Percentiles rank a stretch among this genome's conserved stretches.
phyloP scores from a whole-genome alignment of 2,329 filamentous ascomycete genomes.

The Nemania diffusa region DNA sequence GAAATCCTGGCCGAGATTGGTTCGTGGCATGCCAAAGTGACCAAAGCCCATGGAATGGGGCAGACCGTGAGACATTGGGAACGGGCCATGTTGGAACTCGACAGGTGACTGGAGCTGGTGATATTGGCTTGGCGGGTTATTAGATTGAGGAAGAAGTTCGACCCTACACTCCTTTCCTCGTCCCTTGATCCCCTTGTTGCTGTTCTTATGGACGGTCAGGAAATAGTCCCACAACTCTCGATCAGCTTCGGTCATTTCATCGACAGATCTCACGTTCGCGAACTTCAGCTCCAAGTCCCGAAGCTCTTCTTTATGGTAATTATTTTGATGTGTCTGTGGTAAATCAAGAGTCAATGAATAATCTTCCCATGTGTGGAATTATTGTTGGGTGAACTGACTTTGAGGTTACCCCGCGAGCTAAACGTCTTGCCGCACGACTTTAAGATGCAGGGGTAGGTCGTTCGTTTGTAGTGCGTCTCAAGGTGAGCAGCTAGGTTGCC shows the following conservation, averaged over 20 bases:
- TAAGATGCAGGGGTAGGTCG: slow-evolving; percentile 83
- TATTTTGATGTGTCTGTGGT: slow-evolving; percentile 77
- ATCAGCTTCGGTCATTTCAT: slow-evolving; percentile 75
- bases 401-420: slow-evolving; percentile 90
- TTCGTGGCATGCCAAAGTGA: slow-evolving; percentile 38
- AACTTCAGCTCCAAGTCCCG: slow-evolving; percentile 77
- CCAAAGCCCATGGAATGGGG: slow-evolving; percentile 32
- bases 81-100: slow-evolving; percentile 37
- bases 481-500: slow-evolving; percentile 88
- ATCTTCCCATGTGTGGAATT: not conserved
- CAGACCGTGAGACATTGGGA: slow-evolving; percentile 41
- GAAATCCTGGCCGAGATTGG: slow-evolving; percentile 45
- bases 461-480: slow-evolving; percentile 80
- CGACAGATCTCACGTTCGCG: slow-evolving; percentile 65
- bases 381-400: slow-evolving; percentile 63
- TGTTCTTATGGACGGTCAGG: slow-evolving; percentile 90
- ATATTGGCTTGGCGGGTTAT: slow-evolving; percentile 38
- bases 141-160: slow-evolving; percentile 40
- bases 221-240: slow-evolving; percentile 87
- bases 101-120: slow-evolving; percentile 39
- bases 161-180: slow-evolving; percentile 86
- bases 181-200: slow-evolving; percentile 98
- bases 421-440: slow-evolving; percentile 89
- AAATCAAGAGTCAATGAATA: slow-evolving; percentile 14
- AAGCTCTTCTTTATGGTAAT: slow-evolving; percentile 84